Evolutionary conservation across 1,284 basidiomycete species (phyloP).

Genomic region (Tylopilus sp.): DNA sequence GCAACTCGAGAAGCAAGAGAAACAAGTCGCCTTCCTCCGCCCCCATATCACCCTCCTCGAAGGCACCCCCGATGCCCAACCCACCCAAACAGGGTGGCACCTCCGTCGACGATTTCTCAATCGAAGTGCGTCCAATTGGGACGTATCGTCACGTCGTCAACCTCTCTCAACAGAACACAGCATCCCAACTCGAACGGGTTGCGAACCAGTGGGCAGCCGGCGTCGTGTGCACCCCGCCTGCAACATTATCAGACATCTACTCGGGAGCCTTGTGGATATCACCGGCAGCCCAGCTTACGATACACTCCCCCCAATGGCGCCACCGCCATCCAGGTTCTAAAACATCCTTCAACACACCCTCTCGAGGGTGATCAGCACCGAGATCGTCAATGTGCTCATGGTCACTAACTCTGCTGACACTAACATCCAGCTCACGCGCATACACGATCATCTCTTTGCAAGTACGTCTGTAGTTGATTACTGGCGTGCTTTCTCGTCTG

Average conservation of each 20-base stretch:
- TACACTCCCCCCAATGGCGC: conserved; percentile 49
- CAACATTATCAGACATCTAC: conserved; percentile 63
- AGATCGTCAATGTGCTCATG: conserved; percentile 83
- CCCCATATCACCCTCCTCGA: conserved; percentile 78
- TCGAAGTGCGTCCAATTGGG: conserved; percentile 62
- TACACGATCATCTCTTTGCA: conserved; percentile 86
- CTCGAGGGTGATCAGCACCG: conserved; percentile 80
- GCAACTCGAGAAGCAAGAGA: conserved; percentile 85
- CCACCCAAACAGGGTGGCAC: conserved; percentile 58
- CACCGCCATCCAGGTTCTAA: conserved; percentile 76
- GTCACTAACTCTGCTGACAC: conserved; percentile 83
- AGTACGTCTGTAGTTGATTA: conserved; percentile 55
- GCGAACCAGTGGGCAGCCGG: conserved; percentile 89
- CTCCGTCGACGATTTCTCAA: conserved; percentile 86
- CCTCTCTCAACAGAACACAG: conserved; percentile 60
- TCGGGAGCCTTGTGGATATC: conserved; percentile 70
- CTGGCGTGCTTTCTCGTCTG: too few relatives aligned
- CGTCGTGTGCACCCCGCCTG: conserved; percentile 67
- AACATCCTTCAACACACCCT: conserved; percentile 81
- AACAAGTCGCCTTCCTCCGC: conserved; percentile 78
- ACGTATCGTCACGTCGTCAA: too few relatives aligned
- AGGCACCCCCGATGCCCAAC: conserved; percentile 59
- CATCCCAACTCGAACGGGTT: conserved; percentile 79
- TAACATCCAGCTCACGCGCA: conserved; percentile 81
- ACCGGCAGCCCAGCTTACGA: conserved; percentile 52